These are phyloP conservation scores for Ophiosphaerella herpotricha DNA, from an alignment of 2,329 filamentous ascomycete genomes.

Conservation along the genomic window DNA sequence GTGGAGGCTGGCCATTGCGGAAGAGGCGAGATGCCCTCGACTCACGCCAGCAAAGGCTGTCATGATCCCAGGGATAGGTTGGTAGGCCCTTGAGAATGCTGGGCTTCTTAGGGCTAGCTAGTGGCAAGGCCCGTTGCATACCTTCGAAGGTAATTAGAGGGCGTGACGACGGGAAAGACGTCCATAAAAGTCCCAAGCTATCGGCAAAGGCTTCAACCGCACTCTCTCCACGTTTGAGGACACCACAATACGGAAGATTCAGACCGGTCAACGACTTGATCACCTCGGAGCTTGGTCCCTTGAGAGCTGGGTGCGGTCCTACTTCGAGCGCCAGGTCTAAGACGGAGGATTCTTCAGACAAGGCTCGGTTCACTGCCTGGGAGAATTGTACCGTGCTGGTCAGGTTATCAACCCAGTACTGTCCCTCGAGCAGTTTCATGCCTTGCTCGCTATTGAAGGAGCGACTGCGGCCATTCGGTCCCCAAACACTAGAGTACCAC, in stretches of 20 bases:
- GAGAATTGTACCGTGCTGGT: conserved; percentile 8
- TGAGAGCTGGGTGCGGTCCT: conserved; percentile 52
- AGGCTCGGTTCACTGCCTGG: not conserved
- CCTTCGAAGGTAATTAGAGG: not conserved
- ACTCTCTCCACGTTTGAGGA: conserved; percentile 9
- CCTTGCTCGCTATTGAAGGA: conserved; percentile 17
- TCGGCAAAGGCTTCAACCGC: conserved; percentile 25
- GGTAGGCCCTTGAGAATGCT: conserved; percentile 19
- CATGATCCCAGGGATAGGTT: conserved; percentile 37
- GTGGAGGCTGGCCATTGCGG: conserved; percentile 12
- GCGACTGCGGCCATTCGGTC: conserved; percentile 1
- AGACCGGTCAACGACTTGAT: not conserved
- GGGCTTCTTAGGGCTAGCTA: not conserved
- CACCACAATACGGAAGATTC: conserved; percentile 3
- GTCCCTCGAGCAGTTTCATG: not conserved
- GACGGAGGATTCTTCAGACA: not conserved
- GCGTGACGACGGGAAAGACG: not conserved
- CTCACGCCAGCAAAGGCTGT: conserved; percentile 23
- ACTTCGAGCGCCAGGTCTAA: conserved; percentile 43
- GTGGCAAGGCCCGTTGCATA: conserved; percentile 1
- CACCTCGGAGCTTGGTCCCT: conserved; percentile 17
- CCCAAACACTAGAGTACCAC: conserved; percentile 6
- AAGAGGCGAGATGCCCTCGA: conserved; percentile 2
- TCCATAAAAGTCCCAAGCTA: conserved; percentile 12
- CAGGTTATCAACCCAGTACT: conserved; percentile 9